Percentiles rank a stretch among this genome's conserved stretches.
Conservation (phyloP, 2,329 filamentous ascomycete species). For the Exophiala spinifera region DNA sequence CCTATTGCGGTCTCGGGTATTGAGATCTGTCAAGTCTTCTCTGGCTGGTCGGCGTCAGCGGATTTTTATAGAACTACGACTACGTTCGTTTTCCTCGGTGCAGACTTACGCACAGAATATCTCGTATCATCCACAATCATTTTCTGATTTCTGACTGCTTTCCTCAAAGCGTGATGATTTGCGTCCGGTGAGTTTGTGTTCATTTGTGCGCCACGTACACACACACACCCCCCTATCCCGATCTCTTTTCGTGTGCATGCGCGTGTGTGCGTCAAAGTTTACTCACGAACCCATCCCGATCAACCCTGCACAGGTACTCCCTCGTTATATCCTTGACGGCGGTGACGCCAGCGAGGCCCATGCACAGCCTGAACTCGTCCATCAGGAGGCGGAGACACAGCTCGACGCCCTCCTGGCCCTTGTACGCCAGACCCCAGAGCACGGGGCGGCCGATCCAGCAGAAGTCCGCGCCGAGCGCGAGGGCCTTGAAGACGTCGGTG, state of each 20-base stretch:
- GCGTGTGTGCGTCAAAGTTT: constrained; percentile 28
- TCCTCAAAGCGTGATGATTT: too few relatives aligned
- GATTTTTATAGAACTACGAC: neutral
- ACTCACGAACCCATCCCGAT: constrained; percentile 32
- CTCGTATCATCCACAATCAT: too few relatives aligned
- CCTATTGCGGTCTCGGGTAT: neutral
- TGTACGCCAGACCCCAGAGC: constrained; percentile 48
- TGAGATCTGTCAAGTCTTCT: neutral
- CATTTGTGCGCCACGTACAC: too few relatives aligned
- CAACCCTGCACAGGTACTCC: constrained; percentile 42
- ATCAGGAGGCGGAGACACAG: constrained; percentile 28
- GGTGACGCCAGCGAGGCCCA: constrained; percentile 30
- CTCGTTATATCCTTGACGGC: constrained; percentile 23
- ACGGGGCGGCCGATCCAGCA: constrained; percentile 49
- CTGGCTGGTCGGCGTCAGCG: constrained; percentile 1
- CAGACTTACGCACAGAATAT: too few relatives aligned
- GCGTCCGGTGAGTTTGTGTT: too few relatives aligned
- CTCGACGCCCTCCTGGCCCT: constrained; percentile 31
- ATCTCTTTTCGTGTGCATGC: too few relatives aligned
- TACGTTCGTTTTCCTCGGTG: too few relatives aligned
- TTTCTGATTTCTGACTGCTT: too few relatives aligned
- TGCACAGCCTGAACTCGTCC: constrained; percentile 31
- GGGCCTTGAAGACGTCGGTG: constrained; percentile 57
- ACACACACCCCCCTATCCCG: too few relatives aligned
- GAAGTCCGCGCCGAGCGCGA: constrained; percentile 51